Evolutionary conservation across 345 rosid genomes (phyloP).

Genomic region (Sisymbrium altissimum): DNA sequence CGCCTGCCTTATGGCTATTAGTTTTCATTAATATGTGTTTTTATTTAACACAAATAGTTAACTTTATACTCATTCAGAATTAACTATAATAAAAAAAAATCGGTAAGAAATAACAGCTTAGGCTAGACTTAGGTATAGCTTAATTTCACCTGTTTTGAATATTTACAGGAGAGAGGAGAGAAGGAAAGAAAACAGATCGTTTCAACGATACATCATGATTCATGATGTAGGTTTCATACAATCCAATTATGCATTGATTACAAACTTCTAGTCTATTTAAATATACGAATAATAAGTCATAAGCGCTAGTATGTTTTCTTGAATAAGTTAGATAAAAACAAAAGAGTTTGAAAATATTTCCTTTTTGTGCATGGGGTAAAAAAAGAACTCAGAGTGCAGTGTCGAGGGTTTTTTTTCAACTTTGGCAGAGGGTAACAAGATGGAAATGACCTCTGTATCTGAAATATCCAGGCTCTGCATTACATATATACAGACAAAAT

Average conservation of each 20-base stretch:
- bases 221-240: background rate
- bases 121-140: constrained; percentile 20
- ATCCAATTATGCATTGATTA: constrained; percentile 6
- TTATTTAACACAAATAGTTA: background rate
- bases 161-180: background rate
- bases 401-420: constrained; percentile 31
- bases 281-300: background rate
- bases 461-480: constrained; percentile 29
- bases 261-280: background rate
- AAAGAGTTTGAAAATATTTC: background rate
- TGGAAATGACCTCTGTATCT: constrained; percentile 32
- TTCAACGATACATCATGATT: constrained; percentile 25
- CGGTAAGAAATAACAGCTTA: constrained; percentile 7
- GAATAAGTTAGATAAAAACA: background rate
- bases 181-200: background rate
- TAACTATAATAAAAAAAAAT: background rate
- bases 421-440: constrained; percentile 34
- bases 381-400: constrained; percentile 19
- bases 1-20: constrained; percentile 13
- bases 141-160: constrained; percentile 6
- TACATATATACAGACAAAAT: constrained; percentile 5
- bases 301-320: background rate
- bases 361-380: background rate
- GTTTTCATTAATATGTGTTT: constrained; percentile 13
- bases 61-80: background rate